These are phyloP conservation scores for Iberis pinnata DNA, from an alignment of 345 rosid species.

Conservation along the genomic window DNA sequence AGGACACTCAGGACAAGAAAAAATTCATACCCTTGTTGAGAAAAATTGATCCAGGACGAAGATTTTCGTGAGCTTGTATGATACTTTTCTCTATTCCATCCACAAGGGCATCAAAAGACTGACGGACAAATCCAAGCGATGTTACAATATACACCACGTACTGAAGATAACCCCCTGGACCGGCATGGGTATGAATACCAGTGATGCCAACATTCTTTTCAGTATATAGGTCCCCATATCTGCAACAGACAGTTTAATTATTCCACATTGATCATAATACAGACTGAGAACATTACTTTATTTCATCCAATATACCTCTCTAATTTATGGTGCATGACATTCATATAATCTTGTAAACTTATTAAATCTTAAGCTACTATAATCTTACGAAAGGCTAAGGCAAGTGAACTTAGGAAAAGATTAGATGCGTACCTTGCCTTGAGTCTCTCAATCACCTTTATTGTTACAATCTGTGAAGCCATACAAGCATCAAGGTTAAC, in stretches of 20 bases:
- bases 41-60: conserved; percentile 72
- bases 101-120: conserved; percentile 88
- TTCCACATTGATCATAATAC: not conserved
- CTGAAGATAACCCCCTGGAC: conserved; percentile 97
- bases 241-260: conserved; percentile 32
- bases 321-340: not conserved
- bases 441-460: conserved; percentile 85
- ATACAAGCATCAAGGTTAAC: conserved; percentile 97
- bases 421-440: conserved; percentile 54
- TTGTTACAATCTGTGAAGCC: conserved; percentile 83
- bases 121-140: conserved; percentile 90
- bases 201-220: conserved; percentile 86
- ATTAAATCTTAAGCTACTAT: not conserved
- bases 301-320: not conserved
- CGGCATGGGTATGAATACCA: conserved; percentile 96
- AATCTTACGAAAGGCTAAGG: too few species aligned
- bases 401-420: not conserved
- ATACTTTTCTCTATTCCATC: conserved; percentile 92
- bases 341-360: not conserved
- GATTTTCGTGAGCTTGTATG: conserved; percentile 84
- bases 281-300: not conserved
- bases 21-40: conserved; percentile 57
- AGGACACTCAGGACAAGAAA: conserved; percentile 7
- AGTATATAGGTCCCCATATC: conserved; percentile 81
- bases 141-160: conserved; percentile 79